Percentiles rank a stretch among this genome's conserved stretches.
phyloP scores from a whole-genome alignment of 306 rosid species.

The Pyrus pyrifolia region DNA sequence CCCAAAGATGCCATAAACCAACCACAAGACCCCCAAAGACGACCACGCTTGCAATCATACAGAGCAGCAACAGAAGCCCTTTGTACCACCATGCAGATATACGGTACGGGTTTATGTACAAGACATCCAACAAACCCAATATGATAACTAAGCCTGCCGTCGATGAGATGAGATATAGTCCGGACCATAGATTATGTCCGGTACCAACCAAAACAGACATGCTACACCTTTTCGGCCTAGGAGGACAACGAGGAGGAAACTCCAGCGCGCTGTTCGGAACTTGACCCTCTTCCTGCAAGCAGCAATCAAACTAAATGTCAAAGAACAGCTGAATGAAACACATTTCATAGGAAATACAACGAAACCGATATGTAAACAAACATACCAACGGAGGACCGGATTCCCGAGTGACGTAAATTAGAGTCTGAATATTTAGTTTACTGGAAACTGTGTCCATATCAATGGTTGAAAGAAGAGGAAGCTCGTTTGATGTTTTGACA shows the following conservation, averaged over 20 bases:
- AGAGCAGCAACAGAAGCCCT: conserved; percentile 53
- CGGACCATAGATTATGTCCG: conserved; percentile 72
- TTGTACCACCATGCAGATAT: conserved; percentile 72
- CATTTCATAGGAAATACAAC: neutral
- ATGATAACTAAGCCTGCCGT: conserved; percentile 53
- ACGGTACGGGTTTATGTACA: conserved; percentile 53
- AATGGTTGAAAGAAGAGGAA: conserved; percentile 65
- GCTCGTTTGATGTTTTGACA: conserved; percentile 64
- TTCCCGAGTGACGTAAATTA: conserved; percentile 72
- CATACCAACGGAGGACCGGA: conserved; percentile 77
- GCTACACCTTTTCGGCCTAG: conserved; percentile 25
- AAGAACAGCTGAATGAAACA: neutral
- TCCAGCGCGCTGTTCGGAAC: conserved; percentile 16
- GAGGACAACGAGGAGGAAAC: conserved; percentile 26
- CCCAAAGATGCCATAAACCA: conserved; percentile 72
- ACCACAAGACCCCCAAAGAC: conserved; percentile 74
- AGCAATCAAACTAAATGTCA: conserved; percentile 13
- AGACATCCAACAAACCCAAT: conserved; percentile 37
- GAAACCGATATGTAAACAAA: neutral
- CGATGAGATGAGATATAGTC: conserved; percentile 69
- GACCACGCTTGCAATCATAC: conserved; percentile 63
- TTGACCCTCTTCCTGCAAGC: conserved; percentile 67
- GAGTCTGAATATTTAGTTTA: conserved; percentile 48
- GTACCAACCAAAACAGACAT: conserved; percentile 84
- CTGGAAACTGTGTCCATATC: conserved; percentile 59